Percentiles rank a stretch among this genome's conserved stretches.
phyloP scores from a whole-genome alignment of 257 asterid genomes.

The Galeopsis tetrahit region DNA sequence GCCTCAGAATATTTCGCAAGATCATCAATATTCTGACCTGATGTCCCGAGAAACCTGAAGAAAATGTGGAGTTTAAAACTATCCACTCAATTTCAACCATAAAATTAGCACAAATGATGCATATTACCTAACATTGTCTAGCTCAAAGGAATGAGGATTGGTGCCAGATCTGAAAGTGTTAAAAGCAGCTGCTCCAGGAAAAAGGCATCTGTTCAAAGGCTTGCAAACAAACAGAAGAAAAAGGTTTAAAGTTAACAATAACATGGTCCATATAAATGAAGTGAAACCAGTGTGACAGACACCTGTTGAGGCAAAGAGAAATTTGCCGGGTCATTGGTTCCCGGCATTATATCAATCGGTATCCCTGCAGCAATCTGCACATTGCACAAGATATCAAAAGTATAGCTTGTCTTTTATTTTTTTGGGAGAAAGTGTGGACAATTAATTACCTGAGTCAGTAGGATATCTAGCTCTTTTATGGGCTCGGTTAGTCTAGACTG shows the following conservation, averaged over 20 bases:
- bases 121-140: slow-evolving; percentile 80
- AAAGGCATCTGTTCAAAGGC: slow-evolving; percentile 90
- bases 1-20: slow-evolving; percentile 88
- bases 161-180: slow-evolving; percentile 97
- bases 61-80: slow-evolving; percentile 26
- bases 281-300: slow-evolving; percentile 25
- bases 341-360: slow-evolving; percentile 93
- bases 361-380: slow-evolving; percentile 81
- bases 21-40: slow-evolving; percentile 92
- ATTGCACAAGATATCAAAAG: slow-evolving; percentile 29
- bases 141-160: slow-evolving; percentile 91
- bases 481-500: slow-evolving; percentile 80
- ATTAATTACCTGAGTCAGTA: slow-evolving; percentile 76
- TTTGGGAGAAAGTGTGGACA: slow-evolving; percentile 18
- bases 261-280: background rate
- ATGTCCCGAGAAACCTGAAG: slow-evolving; percentile 92
- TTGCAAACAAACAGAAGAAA: slow-evolving; percentile 33
- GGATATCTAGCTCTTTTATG: slow-evolving; percentile 88
- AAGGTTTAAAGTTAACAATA: slow-evolving; percentile 27
- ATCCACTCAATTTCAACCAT: background rate
- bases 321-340: slow-evolving; percentile 85
- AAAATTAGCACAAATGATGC: slow-evolving; percentile 11
- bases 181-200: slow-evolving; percentile 86
- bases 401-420: slow-evolving; percentile 11
- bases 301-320: slow-evolving; percentile 95